Percentiles rank a stretch among this genome's conserved stretches.
Conservation (phyloP, 2,329 filamentous ascomycete species). For the Trichoderma oligosporum region DNA sequence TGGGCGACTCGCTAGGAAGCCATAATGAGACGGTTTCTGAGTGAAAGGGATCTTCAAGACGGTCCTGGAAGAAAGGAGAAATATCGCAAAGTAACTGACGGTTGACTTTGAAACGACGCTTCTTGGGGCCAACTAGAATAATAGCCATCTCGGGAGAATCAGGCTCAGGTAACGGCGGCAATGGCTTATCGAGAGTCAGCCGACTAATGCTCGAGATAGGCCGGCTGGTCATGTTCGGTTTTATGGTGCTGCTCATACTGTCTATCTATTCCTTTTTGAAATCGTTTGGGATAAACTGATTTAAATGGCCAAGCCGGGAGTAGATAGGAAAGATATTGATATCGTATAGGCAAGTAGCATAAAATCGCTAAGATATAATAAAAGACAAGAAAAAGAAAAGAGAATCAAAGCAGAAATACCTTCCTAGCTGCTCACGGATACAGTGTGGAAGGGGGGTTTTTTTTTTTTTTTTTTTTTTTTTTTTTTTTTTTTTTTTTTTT, state of each 20-base stretch:
- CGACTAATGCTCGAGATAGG: constrained; percentile 6
- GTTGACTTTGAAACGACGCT: constrained; percentile 42
- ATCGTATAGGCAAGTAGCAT: background rate
- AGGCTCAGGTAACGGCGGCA: constrained; percentile 22
- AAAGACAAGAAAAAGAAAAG: background rate
- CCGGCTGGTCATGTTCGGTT: background rate
- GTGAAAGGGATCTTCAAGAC: constrained; percentile 37
- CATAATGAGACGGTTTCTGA: constrained; percentile 35
- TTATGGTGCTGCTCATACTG: background rate
- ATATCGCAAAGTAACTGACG: constrained; percentile 44
- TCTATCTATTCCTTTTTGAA: background rate
- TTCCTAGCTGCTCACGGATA: constrained; percentile 8
- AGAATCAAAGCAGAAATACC: background rate
- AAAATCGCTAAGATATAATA: background rate
- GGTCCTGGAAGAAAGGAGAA: constrained; percentile 47
- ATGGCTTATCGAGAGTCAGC: constrained; percentile 23
- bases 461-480: too few species aligned
- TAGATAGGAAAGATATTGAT: background rate
- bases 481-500: too few species aligned
- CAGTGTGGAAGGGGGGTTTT: constrained; percentile 9
- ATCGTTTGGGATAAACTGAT: background rate
- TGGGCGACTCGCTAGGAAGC: constrained; percentile 45
- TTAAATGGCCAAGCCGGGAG: too few species aligned
- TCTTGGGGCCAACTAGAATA: constrained; percentile 42
- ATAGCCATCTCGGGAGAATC: constrained; percentile 29